Conservation (phyloP, 495 filamentous ascomycete species). For the Neurospora pannonica region DNA sequence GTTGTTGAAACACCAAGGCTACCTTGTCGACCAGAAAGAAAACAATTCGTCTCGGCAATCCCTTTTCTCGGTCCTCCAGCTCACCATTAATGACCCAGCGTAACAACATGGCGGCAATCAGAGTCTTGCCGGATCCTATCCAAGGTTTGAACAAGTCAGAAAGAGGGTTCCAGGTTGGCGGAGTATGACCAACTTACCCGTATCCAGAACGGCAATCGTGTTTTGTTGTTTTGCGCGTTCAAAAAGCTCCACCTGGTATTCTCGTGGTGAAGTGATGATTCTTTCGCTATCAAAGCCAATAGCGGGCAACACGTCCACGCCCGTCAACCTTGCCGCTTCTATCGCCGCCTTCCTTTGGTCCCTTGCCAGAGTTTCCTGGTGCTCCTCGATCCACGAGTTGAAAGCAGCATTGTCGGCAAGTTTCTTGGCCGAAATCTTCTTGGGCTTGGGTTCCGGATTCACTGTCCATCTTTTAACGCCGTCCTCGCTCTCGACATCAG, state of each 20-base stretch:
- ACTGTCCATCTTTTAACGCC: constrained; percentile 12
- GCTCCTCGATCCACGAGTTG: constrained; percentile 30
- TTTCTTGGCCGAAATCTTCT: constrained; percentile 37
- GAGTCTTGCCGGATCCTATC: constrained; percentile 85
- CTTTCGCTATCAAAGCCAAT: constrained; percentile 26
- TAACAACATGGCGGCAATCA: constrained; percentile 85
- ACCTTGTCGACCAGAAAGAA: constrained; percentile 93
- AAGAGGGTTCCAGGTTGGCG: background rate
- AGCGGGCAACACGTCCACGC: constrained; percentile 8
- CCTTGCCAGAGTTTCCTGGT: constrained; percentile 15
- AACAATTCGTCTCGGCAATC: constrained; percentile 52
- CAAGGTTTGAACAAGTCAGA: constrained; percentile 4
- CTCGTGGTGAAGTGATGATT: constrained; percentile 66
- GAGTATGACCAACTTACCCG: constrained; percentile 41
- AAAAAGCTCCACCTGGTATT: constrained; percentile 90
- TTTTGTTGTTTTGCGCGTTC: constrained; percentile 81
- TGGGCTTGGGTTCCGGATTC: constrained; percentile 15
- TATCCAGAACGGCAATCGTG: constrained; percentile 92
- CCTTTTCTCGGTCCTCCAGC: constrained; percentile 55
- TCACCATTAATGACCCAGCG: constrained; percentile 71
- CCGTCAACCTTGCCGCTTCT: constrained; percentile 16
- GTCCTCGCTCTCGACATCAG: constrained; percentile 17
- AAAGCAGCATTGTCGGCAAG: constrained; percentile 45
- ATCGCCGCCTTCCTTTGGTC: background rate
- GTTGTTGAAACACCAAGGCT: constrained; percentile 84